Conservation (phyloP, 495 filamentous ascomycete genomes). For the Platismatia glauca region DNA sequence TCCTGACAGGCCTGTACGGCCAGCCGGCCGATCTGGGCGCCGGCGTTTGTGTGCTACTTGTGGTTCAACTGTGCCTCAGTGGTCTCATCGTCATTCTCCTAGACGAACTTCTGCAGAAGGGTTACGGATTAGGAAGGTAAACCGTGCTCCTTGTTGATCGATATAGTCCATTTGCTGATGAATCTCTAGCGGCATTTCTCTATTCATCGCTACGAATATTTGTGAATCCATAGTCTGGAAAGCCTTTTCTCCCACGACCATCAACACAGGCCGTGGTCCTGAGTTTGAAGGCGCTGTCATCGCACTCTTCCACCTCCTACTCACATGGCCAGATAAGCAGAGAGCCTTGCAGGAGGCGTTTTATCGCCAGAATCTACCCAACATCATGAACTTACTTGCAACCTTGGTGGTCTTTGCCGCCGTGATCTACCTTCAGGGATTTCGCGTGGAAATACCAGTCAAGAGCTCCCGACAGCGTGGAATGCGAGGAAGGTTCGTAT, state of each 20-base stretch:
- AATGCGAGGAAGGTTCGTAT: too few relatives aligned
- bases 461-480: constrained; percentile 98
- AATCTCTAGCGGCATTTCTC: constrained; percentile 62
- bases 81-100: constrained; percentile 98
- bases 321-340: constrained; percentile 99
- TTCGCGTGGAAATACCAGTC: constrained; percentile 99
- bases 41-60: constrained; percentile 93
- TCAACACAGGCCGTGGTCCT: constrained; percentile 97
- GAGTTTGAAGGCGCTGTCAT: constrained; percentile 99
- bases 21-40: constrained; percentile 91
- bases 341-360: constrained; percentile 95
- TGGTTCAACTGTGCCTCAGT: constrained; percentile 92
- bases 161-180: not conserved
- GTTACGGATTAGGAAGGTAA: constrained; percentile 84
- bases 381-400: constrained; percentile 97
- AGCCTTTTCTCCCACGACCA: constrained; percentile 97
- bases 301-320: constrained; percentile 92
- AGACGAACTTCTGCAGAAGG: constrained; percentile 98
- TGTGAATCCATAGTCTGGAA: constrained; percentile 99
- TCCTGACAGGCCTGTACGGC: constrained; percentile 96
- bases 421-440: constrained; percentile 99
- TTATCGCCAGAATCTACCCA: constrained; percentile 98
- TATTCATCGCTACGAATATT: constrained; percentile 99
- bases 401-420: constrained; percentile 90
- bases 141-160: not conserved